A percentile compares a stretch with the other conserved stretches of the same genome.
These are phyloP conservation scores for Saturnispora galanensis DNA, from an alignment of 805 yeast genomes.

Conservation along the genomic window DNA sequence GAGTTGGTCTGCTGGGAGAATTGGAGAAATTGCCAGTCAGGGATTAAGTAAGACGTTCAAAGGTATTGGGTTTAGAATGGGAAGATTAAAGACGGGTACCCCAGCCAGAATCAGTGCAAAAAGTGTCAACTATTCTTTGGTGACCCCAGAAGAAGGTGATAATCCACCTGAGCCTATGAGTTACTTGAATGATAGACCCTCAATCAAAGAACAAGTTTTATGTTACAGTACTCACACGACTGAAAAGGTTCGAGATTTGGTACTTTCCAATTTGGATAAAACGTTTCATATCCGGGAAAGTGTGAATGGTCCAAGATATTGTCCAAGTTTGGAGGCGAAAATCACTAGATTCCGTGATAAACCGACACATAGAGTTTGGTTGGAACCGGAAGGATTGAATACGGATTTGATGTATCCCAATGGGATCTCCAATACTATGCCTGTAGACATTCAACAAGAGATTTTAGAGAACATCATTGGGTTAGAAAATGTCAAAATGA, in stretches of 20 bases:
- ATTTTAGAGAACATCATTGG: constrained; percentile 79
- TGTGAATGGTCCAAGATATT: constrained; percentile 92
- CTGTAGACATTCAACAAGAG: constrained; percentile 76
- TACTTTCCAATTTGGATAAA: constrained; percentile 62
- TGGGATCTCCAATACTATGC: constrained; percentile 95
- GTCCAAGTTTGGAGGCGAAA: constrained; percentile 94
- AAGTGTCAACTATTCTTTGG: constrained; percentile 56
- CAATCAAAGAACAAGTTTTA: constrained; percentile 47
- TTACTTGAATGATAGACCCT: constrained; percentile 60
- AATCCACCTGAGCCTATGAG: constrained; percentile 86
- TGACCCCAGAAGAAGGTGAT: constrained; percentile 73
- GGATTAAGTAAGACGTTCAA: constrained; percentile 75
- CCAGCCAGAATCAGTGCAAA: constrained; percentile 78
- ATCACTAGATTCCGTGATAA: constrained; percentile 72
- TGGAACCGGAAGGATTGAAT: constrained; percentile 92
- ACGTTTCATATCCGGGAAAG: constrained; percentile 89
- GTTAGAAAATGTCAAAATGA: constrained; percentile 74
- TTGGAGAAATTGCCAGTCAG: constrained; percentile 85
- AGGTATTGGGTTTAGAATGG: constrained; percentile 72
- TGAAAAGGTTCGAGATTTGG: constrained; percentile 56
- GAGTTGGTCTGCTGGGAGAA: constrained; percentile 81
- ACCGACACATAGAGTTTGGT: constrained; percentile 74
- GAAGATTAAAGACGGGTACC: constrained; percentile 92
- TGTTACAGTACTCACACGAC: constrained; percentile 81
- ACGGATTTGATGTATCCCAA: constrained; percentile 88